Evolutionary conservation across 1,284 basidiomycete genomes (phyloP).

Genomic region (Papiliotrema fonsecae): DNA sequence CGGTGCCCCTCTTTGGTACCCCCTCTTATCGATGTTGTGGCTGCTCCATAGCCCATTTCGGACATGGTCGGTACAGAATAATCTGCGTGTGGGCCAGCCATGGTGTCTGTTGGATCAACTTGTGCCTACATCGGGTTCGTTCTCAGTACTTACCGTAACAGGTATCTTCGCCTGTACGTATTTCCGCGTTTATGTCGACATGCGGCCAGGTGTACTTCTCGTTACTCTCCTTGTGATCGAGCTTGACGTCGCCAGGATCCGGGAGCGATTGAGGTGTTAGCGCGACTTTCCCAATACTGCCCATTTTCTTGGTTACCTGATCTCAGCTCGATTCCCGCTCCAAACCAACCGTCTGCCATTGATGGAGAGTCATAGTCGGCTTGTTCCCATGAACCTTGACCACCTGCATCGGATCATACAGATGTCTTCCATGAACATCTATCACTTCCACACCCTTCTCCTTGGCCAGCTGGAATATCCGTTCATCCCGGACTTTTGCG

Average conservation of each 20-base stretch:
- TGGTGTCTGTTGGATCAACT: slow-evolving; percentile 37
- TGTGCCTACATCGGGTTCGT: neutral
- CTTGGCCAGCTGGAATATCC: slow-evolving; percentile 32
- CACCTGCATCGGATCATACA: slow-evolving; percentile 46
- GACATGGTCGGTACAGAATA: slow-evolving; percentile 53
- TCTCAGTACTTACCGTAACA: slow-evolving; percentile 30
- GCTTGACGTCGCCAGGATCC: slow-evolving; percentile 29
- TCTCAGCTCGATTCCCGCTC: neutral
- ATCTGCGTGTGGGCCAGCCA: slow-evolving; percentile 45
- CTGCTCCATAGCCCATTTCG: slow-evolving; percentile 49
- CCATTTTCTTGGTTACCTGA: slow-evolving; percentile 34
- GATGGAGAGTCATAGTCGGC: slow-evolving; percentile 40
- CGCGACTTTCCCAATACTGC: slow-evolving; percentile 19
- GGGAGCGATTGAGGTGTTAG: slow-evolving; percentile 35
- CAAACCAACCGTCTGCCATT: slow-evolving; percentile 37
- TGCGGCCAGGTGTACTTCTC: slow-evolving; percentile 14
- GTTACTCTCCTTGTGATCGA: slow-evolving; percentile 19
- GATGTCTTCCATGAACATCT: slow-evolving; percentile 45
- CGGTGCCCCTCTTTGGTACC: slow-evolving; percentile 52
- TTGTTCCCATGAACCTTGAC: slow-evolving; percentile 38
- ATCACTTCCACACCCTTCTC: slow-evolving; percentile 42
- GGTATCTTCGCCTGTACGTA: slow-evolving; percentile 30
- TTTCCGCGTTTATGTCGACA: slow-evolving; percentile 40
- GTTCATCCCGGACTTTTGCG: slow-evolving; percentile 14
- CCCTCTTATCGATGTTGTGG: slow-evolving; percentile 51